Evolutionary conservation across 2,329 filamentous ascomycete genomes (phyloP), one percentile per base, ranked within the genome.

Genomic region (Phoma sp.): DNA sequence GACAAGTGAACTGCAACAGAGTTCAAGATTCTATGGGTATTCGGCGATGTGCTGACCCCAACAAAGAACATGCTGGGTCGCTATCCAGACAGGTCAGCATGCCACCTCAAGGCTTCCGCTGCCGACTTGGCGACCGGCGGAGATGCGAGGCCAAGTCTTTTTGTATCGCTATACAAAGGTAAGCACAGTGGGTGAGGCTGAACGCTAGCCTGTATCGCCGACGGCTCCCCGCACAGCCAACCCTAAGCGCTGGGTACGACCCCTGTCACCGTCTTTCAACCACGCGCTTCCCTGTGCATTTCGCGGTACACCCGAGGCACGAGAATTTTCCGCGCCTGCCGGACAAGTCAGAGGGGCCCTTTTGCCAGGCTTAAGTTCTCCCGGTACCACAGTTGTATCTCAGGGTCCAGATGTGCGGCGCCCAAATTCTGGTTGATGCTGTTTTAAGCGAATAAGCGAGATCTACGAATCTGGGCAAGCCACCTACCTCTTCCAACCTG

Each of bases 381-480:
- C 23, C 14, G 25, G 40, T 22, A 30, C 33, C 27, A 35, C 14
- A 7, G 33, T 38, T 13, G 39, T 25, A 39, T 36, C 11, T n/a
- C n/a, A 48, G 39, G 45, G 51, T 41, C 30, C 41, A 37, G 52
- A 49, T 49, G 30, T 25, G 41, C 52, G 18, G n/a, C 11, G 42
- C 41, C 37, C 41, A 23, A n/a, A 40, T 22, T 18, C 7, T 14
- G 24, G 29, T n/a, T 14, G 24, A 38, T 46, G 52, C 46, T 55
- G 46, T 50, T 51, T 40, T 47, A 45, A 47, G 53, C 47, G 33
- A 35, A 30, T 38, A 44, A 56, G 47, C 53, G 38, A 52, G 37
- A 36, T 22, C 43, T 29, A n/a, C 47, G 37, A 22, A 9, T 44
- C 38, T 56, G 47, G 47, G 39, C 47, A 51, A 52, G 53, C 47